Evolutionary conservation across 140 eudicot genomes (phyloP).

Genomic region (Flaveria floridana): DNA sequence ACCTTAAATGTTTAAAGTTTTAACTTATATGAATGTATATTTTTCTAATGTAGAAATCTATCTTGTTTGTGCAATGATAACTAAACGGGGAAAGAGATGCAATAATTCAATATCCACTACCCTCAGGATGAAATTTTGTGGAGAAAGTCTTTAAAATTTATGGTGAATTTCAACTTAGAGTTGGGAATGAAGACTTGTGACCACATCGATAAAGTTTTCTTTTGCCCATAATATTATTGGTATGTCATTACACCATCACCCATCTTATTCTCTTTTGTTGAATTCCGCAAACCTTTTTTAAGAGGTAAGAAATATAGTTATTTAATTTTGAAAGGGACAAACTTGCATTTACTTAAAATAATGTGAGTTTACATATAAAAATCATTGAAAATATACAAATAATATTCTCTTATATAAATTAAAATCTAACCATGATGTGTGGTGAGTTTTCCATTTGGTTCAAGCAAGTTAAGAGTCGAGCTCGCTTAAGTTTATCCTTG

Average conservation of each 20-base stretch:
- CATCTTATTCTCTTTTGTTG: slow-evolving; percentile 2
- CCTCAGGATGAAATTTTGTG: neutral
- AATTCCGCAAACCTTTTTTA: neutral
- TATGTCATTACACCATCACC: neutral
- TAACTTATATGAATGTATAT: neutral
- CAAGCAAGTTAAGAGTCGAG: too few relatives aligned
- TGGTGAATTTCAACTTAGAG: neutral
- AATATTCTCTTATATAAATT: neutral
- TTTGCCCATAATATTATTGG: neutral
- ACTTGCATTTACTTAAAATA: too few relatives aligned
- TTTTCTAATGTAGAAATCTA: neutral
- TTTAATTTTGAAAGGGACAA: neutral
- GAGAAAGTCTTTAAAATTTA: neutral
- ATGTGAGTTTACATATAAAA: neutral
- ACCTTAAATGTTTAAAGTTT: neutral
- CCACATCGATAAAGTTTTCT: neutral
- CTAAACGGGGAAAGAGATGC: neutral
- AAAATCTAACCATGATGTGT: too few relatives aligned
- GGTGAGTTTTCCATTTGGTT: too few relatives aligned
- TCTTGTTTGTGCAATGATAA: neutral
- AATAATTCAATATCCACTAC: neutral
- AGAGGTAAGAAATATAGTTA: neutral
- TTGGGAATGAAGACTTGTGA: neutral
- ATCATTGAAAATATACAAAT: neutral
- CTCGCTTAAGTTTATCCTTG: too few relatives aligned